phyloP scores from a whole-genome alignment of 2,329 filamentous ascomycete genomes.

The Aspergillus sp. region DNA sequence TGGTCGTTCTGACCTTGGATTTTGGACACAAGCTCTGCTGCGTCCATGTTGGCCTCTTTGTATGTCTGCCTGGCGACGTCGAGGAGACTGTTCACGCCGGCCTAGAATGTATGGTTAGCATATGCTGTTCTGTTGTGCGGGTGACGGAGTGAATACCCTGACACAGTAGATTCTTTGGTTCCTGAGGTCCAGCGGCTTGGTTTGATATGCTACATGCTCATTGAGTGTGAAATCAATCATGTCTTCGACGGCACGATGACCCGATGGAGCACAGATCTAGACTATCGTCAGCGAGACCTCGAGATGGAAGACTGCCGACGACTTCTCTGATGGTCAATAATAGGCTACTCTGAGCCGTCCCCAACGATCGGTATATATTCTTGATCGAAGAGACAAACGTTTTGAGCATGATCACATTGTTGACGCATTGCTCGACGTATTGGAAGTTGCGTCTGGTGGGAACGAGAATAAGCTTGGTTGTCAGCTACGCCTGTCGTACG shows the following conservation, averaged over 20 bases:
- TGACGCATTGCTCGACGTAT: slow-evolving; percentile 76
- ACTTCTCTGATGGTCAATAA: slow-evolving; percentile 65
- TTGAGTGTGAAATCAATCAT: slow-evolving; percentile 73
- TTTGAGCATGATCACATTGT: slow-evolving; percentile 83
- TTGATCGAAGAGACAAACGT: slow-evolving; percentile 69
- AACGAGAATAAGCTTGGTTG: slow-evolving; percentile 68
- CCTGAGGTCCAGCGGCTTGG: slow-evolving; percentile 75
- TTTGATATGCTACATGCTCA: slow-evolving; percentile 74
- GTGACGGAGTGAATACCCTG: slow-evolving; percentile 51
- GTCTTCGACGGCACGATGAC: slow-evolving; percentile 58
- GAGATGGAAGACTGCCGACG: background rate
- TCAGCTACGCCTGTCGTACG: slow-evolving; percentile 10
- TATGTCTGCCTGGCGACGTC: slow-evolving; percentile 87
- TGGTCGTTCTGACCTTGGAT: slow-evolving; percentile 56
- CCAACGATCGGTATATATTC: slow-evolving; percentile 66
- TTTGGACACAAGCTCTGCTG: slow-evolving; percentile 66
- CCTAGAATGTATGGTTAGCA: slow-evolving; percentile 42
- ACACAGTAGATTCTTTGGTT: slow-evolving; percentile 91
- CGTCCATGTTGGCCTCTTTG: slow-evolving; percentile 80
- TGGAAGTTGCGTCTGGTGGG: slow-evolving; percentile 64
- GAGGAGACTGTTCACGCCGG: slow-evolving; percentile 78
- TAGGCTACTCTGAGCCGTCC: slow-evolving; percentile 61
- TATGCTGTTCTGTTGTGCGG: background rate
- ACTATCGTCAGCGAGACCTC: slow-evolving; percentile 6
- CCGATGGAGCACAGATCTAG: slow-evolving; percentile 63